Base-by-base conservation (phyloP, 441 rosid genomes). In the Isatis lusitanica region DNA sequence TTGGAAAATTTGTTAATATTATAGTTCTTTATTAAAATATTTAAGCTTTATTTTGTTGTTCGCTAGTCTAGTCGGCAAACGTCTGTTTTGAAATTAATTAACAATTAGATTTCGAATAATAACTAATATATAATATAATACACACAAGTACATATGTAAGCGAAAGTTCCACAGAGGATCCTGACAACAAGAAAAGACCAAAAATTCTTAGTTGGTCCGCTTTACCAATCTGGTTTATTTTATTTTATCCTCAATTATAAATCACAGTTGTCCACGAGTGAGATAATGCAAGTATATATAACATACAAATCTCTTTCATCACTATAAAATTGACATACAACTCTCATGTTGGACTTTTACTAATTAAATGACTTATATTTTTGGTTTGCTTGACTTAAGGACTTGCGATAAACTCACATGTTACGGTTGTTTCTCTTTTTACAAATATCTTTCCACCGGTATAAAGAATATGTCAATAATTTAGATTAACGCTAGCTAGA, bases 121-220 rank as follows among this genome's bases (percentile, higher is more conserved):
- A 69, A 39, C 59, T 26, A 16, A 53, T 13, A 36, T 18, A 60
- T 21, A 17, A 46, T 18, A 60, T 39, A 21, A 6, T 46, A 48
- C 11, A 17, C 59, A 38, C 66, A 62, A 33, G 48, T 55, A 39
- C 47, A 51, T 46, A 58, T 44, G 72, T 70, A 70, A 70, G 76
- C 61, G 68, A 70, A 70, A 76, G 75, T 76, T 40, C 76, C 15
- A 39, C 63, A 39, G 56, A 71, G 76, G 63, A 42, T 70, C 62
- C 67, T 48, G 80, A 64, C 80, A 76, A 76, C 50, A 65, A 76
- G 80, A 70, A 76, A 71, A 70, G 12, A 65, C 67, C 80, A 76
- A 76, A 70, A 64, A 64, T 57, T 57, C 55, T 70, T 63, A 71
- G 71, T 70, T 76, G 76, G 80, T 76, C 80, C 63, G 72, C 80